Evolutionary conservation across 129 eudicot species (phyloP).

Genomic region (Dittrichia graveolens): DNA sequence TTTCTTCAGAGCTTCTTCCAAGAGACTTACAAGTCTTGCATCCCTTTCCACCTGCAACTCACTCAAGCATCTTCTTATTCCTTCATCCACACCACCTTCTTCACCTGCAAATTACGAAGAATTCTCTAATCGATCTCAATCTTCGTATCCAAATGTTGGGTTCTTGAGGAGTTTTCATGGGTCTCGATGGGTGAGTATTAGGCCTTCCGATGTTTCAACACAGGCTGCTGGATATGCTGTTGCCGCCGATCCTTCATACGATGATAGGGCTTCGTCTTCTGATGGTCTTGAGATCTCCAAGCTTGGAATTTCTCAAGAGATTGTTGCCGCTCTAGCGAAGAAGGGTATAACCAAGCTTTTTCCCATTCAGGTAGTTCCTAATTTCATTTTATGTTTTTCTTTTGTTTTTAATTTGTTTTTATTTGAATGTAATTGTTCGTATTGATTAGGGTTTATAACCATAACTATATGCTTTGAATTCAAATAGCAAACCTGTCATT

Average conservation of each 20-base stretch:
- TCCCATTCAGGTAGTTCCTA: slow-evolving; percentile 73
- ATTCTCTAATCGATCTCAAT: background rate
- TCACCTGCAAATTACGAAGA: background rate
- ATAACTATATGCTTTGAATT: background rate
- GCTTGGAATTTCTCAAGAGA: slow-evolving; percentile 66
- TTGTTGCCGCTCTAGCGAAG: slow-evolving; percentile 54
- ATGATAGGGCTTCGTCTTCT: slow-evolving; percentile 30
- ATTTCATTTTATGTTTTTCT: background rate
- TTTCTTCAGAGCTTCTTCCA: slow-evolving; percentile 29
- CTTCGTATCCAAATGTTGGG: background rate
- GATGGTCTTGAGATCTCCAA: slow-evolving; percentile 73
- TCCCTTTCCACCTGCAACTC: slow-evolving; percentile 20
- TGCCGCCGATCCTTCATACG: slow-evolving; percentile 49
- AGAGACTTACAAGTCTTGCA: slow-evolving; percentile 24
- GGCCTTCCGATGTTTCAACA: slow-evolving; percentile 38
- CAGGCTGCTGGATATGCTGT: slow-evolving; percentile 57
- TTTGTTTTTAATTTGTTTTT: background rate
- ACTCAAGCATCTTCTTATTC: slow-evolving; percentile 21
- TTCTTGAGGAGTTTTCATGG: slow-evolving; percentile 33
- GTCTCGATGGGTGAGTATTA: slow-evolving; percentile 28
- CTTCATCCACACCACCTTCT: slow-evolving; percentile 22
- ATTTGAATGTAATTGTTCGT: background rate
- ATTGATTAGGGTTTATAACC: background rate
- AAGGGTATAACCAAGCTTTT: slow-evolving; percentile 83
- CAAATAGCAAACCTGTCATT: background rate